Evolutionary conservation across 179 eudicot species (phyloP).

Genomic region (Patellifolia procumbens): DNA sequence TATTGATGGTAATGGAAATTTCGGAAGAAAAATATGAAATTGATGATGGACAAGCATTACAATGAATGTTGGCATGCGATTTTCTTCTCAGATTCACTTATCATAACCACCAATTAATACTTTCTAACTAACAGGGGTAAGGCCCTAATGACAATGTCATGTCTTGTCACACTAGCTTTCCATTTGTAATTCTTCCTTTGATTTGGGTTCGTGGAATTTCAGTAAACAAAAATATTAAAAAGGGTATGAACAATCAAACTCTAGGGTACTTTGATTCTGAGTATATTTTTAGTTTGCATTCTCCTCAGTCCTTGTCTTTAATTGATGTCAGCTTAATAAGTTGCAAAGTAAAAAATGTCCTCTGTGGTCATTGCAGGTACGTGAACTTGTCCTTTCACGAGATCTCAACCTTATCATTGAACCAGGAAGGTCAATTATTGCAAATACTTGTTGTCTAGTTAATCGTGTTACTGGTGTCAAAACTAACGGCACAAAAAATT

Average conservation of each 20-base stretch:
- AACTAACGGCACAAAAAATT: conserved; percentile 88
- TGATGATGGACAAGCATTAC: too few species aligned
- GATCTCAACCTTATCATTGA: conserved; percentile 89
- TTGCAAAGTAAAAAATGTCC: conserved; percentile 31
- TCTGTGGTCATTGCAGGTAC: too few species aligned
- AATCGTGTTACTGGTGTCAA: conserved; percentile 96
- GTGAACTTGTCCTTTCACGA: conserved; percentile 70
- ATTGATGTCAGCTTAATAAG: neutral
- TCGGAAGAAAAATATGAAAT: too few species aligned
- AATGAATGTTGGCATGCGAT: too few species aligned
- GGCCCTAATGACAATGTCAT: neutral
- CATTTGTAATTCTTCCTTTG: neutral
- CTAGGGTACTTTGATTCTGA: neutral
- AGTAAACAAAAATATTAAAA: neutral
- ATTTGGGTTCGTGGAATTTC: too few species aligned
- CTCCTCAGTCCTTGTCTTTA: neutral
- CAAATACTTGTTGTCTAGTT: conserved; percentile 90
- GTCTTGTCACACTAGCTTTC: neutral
- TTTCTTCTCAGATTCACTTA: too few species aligned
- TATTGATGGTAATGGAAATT: too few species aligned
- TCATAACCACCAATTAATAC: too few species aligned
- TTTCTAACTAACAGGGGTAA: too few species aligned
- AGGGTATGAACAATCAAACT: neutral
- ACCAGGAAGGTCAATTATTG: conserved; percentile 91
- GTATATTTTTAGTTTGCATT: neutral